Evolutionary conservation across 192 early-diverging fungal species (phyloP).

Genomic region (Linnemannia exigua): DNA sequence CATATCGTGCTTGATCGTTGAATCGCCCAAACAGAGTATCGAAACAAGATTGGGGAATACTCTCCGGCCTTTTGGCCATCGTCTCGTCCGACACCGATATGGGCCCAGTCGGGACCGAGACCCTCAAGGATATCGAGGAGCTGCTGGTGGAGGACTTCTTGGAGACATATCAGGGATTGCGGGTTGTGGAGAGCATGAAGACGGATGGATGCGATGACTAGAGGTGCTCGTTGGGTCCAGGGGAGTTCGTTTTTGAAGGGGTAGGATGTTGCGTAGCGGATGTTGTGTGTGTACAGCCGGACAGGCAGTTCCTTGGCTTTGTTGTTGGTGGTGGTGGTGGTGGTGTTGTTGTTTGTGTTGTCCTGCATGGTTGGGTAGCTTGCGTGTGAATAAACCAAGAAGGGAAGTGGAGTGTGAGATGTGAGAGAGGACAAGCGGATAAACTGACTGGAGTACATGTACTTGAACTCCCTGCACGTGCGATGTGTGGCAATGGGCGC

Average conservation of each 20-base stretch:
- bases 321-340: not conserved
- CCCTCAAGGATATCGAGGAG: slow-evolving; percentile 34
- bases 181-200: slow-evolving; percentile 21
- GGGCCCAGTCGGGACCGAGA: slow-evolving; percentile 28
- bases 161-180: slow-evolving; percentile 26
- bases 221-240: slow-evolving; percentile 18
- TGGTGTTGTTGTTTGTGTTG: not conserved
- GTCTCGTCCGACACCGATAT: slow-evolving; percentile 32
- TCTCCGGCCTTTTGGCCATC: slow-evolving; percentile 30
- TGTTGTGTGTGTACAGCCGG: slow-evolving; percentile 32
- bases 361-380: not conserved
- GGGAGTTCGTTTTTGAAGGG: slow-evolving; percentile 30
- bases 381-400: no score
- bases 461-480: not conserved
- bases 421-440: not conserved
- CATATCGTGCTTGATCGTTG: slow-evolving; percentile 7
- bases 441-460: not conserved
- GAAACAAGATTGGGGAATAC: slow-evolving; percentile 31
- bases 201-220: slow-evolving; percentile 24
- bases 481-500: not conserved
- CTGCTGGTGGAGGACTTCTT: slow-evolving; percentile 31
- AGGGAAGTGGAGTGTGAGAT: not conserved
- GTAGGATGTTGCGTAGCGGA: slow-evolving; percentile 18
- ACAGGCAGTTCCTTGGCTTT: slow-evolving; percentile 5
- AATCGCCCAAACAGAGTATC: slow-evolving; percentile 14